Percentiles rank a stretch among this genome's conserved stretches.
Evolutionary conservation across 1,139 yeast species (phyloP).

Genomic region (Magnusiomyces tetraspermus): DNA sequence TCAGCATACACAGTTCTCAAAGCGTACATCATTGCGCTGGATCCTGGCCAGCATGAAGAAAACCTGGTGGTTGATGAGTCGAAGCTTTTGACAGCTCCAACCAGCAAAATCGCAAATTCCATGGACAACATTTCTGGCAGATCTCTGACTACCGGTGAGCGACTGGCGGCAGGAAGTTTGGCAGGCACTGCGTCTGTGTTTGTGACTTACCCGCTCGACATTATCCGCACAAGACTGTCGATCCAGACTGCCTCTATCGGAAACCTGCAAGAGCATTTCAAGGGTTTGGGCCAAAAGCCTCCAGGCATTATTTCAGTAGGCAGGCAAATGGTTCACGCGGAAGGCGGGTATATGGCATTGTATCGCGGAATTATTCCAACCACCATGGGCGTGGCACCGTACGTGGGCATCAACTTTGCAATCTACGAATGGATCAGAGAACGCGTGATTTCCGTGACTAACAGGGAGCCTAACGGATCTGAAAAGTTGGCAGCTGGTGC

Average conservation of each 20-base stretch:
- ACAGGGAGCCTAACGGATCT: constrained; percentile 33
- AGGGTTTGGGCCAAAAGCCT: constrained; percentile 29
- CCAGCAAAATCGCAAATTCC: constrained; percentile 1
- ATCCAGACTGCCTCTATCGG: constrained; percentile 76
- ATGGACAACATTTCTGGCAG: constrained; percentile 1
- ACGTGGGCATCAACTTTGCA: constrained; percentile 87
- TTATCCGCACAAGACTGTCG: constrained; percentile 80
- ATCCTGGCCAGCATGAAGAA: not conserved
- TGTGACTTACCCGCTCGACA: constrained; percentile 85
- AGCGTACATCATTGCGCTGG: constrained; percentile 19
- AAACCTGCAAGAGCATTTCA: constrained; percentile 40
- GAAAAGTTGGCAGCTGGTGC: constrained; percentile 77
- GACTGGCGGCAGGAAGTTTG: constrained; percentile 66
- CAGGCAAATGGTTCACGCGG: constrained; percentile 50
- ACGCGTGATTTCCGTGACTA: constrained; percentile 22
- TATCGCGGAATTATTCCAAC: constrained; percentile 87
- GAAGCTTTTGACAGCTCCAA: not conserved
- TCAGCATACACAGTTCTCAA: constrained; percentile 73
- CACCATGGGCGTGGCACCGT: constrained; percentile 89
- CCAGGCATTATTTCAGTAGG: constrained; percentile 63
- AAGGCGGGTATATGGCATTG: constrained; percentile 73
- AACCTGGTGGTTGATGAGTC: constrained; percentile 3
- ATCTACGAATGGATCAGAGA: constrained; percentile 77
- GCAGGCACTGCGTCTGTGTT: constrained; percentile 78
- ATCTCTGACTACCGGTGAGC: constrained; percentile 40